Evolutionary conservation across 169 alveolate genomes (phyloP), one percentile per base, ranked within the genome.

Genomic region (Cryptosporidium ryanae): DNA sequence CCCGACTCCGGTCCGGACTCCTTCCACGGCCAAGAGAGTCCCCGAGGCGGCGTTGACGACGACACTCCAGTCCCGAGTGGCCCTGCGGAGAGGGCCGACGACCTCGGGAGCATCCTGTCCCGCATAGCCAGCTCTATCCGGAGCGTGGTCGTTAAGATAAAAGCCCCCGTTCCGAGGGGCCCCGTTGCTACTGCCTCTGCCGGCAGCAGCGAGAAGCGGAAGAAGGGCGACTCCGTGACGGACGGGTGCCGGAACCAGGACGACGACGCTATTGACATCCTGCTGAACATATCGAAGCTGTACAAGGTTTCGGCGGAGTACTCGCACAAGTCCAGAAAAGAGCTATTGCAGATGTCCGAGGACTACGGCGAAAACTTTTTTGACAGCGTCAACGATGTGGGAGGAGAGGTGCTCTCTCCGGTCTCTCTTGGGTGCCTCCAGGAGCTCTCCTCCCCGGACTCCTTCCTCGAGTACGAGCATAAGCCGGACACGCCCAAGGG

Each of bases 271-370:
- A 7, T 48, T 25, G 59, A 76, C 46, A 76, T 32, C 17, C 52
- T 76, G 15, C 23, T 76, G 17, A 57, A 59, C 27, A 76, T 76
- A 12, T 32, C 87, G 13, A 76, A 76, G 17, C 71, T 76, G 8
- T 76, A 76, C 38, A 76, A 76, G 25, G 43, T 63, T 23, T 76
- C 87, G 15, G 87, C 87, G 7, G 87, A 76, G 25, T 61, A 76
- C 23, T 76, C 76, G 21, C 76, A 61, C 25, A 55, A 55, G 15
- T 55, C 87, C 1, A 76, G 18, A 61, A 57, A 4, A 15, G 49
- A 32, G 15, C 46, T 76, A 12, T 43, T 8, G 10, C 48, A 38
- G 3, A n/a, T 76, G 13, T 23, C 59, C 21, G 38, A 38, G 8
- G 59, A 59, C 17, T 76, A 57, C 38, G 49, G 52, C 29, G 38